These are phyloP conservation scores for Amanita exitialis DNA, from an alignment of 768 basidiomycete species.

Conservation along the genomic window DNA sequence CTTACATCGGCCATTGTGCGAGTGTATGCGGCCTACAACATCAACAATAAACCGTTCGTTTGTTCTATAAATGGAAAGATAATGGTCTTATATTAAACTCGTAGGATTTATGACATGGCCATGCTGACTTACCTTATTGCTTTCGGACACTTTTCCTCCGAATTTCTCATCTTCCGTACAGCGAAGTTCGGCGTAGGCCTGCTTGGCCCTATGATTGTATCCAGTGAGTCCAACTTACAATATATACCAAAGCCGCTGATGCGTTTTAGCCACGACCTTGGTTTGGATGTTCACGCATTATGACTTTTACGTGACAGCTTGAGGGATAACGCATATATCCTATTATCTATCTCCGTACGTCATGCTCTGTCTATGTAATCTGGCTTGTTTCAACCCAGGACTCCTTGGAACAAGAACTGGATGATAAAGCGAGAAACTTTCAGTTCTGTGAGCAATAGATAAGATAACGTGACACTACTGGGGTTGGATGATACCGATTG, in stretches of 20 bases:
- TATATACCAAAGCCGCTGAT: not conserved
- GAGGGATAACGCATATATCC: not conserved
- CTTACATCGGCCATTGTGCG: slow-evolving; percentile 77
- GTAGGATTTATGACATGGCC: slow-evolving; percentile 86
- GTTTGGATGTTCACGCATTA: slow-evolving; percentile 85
- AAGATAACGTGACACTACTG: not conserved
- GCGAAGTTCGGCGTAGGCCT: slow-evolving; percentile 50
- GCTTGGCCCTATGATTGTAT: slow-evolving; percentile 72
- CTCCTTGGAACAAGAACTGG: not conserved
- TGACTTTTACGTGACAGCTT: slow-evolving; percentile 53
- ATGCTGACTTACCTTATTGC: slow-evolving; percentile 85
- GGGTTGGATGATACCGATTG: not conserved
- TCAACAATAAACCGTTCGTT: slow-evolving; percentile 69
- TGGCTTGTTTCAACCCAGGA: not conserved
- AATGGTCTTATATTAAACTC: not conserved
- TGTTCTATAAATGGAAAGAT: not conserved
- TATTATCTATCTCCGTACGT: not conserved
- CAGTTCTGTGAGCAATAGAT: not conserved
- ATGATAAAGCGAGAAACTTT: not conserved
- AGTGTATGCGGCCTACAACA: slow-evolving; percentile 83
- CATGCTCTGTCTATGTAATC: not conserved
- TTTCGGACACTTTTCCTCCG: slow-evolving; percentile 81
- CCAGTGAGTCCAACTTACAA: slow-evolving; percentile 45
- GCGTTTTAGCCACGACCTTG: slow-evolving; percentile 45
- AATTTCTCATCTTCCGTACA: slow-evolving; percentile 75